These are phyloP conservation scores for Mycena epipterygia DNA, from an alignment of 768 basidiomycete genomes.

Conservation along the genomic window DNA sequence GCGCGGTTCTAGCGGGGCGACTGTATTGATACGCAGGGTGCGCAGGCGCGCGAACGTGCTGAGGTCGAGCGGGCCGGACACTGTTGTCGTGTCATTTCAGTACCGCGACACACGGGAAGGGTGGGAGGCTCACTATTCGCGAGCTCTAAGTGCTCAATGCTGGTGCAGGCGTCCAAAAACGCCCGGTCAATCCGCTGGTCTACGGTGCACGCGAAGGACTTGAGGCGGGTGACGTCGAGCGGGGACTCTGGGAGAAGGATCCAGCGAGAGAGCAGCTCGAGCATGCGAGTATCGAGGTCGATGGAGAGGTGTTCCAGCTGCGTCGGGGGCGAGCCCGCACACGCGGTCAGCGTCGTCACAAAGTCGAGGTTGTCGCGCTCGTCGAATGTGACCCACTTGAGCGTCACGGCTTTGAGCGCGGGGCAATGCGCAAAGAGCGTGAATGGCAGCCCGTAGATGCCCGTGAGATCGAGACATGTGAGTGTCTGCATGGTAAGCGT, in stretches of 20 bases:
- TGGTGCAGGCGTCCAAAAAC: constrained; percentile 1
- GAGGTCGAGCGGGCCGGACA: constrained; percentile 2
- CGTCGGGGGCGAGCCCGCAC: constrained; percentile 16
- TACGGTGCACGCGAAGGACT: constrained; percentile 3
- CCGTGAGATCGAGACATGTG: constrained; percentile 20
- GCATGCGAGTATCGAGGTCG: constrained; percentile 17
- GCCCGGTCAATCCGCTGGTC: constrained; percentile 1
- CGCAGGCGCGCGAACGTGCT: background rate
- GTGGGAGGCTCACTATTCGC: background rate
- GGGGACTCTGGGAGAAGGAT: constrained; percentile 29
- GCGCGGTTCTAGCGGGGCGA: too few species aligned
- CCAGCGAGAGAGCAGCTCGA: constrained; percentile 22
- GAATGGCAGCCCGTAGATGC: constrained; percentile 29
- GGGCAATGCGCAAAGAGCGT: constrained; percentile 22
- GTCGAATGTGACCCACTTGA: constrained; percentile 31
- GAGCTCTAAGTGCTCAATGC: constrained; percentile 14
- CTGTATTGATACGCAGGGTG: background rate
- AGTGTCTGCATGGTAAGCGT: constrained; percentile 3
- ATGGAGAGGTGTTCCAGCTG: constrained; percentile 9
- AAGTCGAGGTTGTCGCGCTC: constrained; percentile 30
- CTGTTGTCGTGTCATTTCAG: background rate
- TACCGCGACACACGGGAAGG: background rate
- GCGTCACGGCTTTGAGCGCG: background rate
- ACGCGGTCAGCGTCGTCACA: constrained; percentile 16
- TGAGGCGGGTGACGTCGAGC: constrained; percentile 15